phyloP scores from a whole-genome alignment of 2,329 filamentous ascomycete species.

The Paraphaeosphaeria minitans region DNA sequence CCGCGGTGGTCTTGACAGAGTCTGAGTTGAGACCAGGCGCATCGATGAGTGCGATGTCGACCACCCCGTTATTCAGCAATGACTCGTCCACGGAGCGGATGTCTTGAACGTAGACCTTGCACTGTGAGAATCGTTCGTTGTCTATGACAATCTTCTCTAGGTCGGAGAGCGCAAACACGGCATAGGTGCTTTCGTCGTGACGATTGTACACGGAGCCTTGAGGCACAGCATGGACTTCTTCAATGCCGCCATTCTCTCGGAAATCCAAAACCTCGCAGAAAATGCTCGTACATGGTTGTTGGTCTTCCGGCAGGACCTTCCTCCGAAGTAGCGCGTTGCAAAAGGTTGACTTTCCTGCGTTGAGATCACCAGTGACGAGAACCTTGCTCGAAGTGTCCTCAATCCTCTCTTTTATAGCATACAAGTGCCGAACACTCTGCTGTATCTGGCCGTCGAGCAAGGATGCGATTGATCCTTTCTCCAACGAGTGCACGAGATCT shows the following conservation, averaged over 20 bases:
- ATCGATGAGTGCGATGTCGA: constrained; percentile 97
- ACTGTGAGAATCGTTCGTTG: constrained; percentile 86
- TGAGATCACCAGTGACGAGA: constrained; percentile 91
- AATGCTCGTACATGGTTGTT: constrained; percentile 97
- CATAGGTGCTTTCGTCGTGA: constrained; percentile 92
- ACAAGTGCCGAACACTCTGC: constrained; percentile 88
- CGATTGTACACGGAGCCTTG: constrained; percentile 80
- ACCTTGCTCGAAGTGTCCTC: constrained; percentile 98
- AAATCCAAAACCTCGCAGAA: constrained; percentile 97
- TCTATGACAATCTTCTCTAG: constrained; percentile 90
- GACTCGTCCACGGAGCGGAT: constrained; percentile 89
- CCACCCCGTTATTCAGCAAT: constrained; percentile 93
- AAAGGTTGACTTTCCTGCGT: constrained; percentile 97
- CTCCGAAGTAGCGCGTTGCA: constrained; percentile 94
- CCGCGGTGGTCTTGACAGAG: constrained; percentile 94
- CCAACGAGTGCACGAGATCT: constrained; percentile 90
- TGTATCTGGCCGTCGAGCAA: constrained; percentile 92
- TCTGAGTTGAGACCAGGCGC: constrained; percentile 95
- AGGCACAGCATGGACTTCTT: constrained; percentile 95
- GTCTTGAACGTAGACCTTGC: constrained; percentile 96
- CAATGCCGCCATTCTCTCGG: constrained; percentile 84
- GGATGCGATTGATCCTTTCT: constrained; percentile 88
- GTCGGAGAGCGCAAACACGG: constrained; percentile 77
- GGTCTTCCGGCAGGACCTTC: constrained; percentile 93
- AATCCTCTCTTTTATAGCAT: constrained; percentile 86